These are phyloP conservation scores for Alternaria arbusti DNA, from an alignment of 2,329 filamentous ascomycete species.

Conservation along the genomic window DNA sequence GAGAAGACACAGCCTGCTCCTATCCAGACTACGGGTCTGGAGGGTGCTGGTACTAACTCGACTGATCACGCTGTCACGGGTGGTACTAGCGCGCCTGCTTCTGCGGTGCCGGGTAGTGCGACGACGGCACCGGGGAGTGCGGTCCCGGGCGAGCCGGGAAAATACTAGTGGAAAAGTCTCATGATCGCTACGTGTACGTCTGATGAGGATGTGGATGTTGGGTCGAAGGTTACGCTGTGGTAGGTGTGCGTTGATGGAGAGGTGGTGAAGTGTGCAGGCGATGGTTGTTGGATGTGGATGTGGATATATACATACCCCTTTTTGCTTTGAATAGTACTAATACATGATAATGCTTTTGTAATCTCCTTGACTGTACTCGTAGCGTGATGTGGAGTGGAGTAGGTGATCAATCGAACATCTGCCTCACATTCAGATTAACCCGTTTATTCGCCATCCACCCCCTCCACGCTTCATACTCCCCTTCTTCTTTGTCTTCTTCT, in stretches of 20 bases:
- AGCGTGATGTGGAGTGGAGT: neutral
- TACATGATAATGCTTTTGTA: neutral
- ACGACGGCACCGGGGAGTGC: conserved; percentile 24
- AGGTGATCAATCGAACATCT: conserved; percentile 69
- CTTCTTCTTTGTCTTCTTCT: conserved; percentile 48
- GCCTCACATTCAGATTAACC: conserved; percentile 89
- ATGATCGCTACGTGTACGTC: neutral
- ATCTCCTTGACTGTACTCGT: no score
- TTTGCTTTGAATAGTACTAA: conserved; percentile 1
- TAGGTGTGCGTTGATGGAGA: neutral
- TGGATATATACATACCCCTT: conserved; percentile 1
- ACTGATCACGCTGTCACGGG: conserved; percentile 6
- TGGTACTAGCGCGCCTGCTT: conserved; percentile 15
- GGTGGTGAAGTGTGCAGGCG: neutral
- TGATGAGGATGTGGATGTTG: neutral
- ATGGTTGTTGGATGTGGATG: neutral
- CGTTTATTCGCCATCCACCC: conserved; percentile 90
- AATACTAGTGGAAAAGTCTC: conserved; percentile 25
- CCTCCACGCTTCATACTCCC: conserved; percentile 70
- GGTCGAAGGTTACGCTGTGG: neutral
- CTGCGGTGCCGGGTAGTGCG: conserved; percentile 9
- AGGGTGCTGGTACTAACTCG: conserved; percentile 23
- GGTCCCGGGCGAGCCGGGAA: conserved; percentile 39
- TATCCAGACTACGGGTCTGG: conserved; percentile 43
- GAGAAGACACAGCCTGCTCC: conserved; percentile 26